A percentile compares a stretch with the other conserved stretches of the same genome.
Conservation (phyloP, 306 rosid species). For the Gastrolobium villosum region DNA sequence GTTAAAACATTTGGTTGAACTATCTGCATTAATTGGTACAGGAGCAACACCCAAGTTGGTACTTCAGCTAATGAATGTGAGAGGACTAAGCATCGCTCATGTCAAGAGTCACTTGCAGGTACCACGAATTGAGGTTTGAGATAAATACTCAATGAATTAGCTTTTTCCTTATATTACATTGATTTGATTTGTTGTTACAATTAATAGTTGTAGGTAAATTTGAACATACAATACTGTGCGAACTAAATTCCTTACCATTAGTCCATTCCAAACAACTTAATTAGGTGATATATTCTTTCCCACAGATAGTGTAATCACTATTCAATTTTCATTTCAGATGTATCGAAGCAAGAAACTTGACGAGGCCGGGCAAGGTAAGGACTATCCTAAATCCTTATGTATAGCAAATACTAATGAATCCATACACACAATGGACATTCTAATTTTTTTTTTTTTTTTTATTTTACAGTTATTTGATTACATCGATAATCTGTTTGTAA, state of each 20-base stretch:
- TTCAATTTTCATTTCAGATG: conserved; percentile 64
- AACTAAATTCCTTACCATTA: neutral
- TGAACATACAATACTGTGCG: neutral
- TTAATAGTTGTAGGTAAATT: neutral
- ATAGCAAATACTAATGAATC: neutral
- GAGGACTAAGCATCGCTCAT: conserved; percentile 93
- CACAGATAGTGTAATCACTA: neutral
- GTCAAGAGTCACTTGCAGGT: conserved; percentile 98
- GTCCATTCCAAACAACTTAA: neutral
- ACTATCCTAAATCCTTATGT: neutral
- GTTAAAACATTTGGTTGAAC: conserved; percentile 2
- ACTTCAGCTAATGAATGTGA: conserved; percentile 90
- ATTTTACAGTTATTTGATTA: no score
- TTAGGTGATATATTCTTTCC: neutral
- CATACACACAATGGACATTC: neutral
- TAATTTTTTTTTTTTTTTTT: neutral
- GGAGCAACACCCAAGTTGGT: conserved; percentile 95
- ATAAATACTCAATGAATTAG: neutral
- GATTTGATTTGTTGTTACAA: no score
- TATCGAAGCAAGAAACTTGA: conserved; percentile 94
- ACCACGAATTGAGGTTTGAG: neutral
- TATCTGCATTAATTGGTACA: conserved; percentile 43
- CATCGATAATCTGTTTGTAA: neutral
- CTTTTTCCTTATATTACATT: neutral
- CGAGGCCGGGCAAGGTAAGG: conserved; percentile 83